Percentiles rank a stretch among this genome's conserved stretches.
phyloP scores from a whole-genome alignment of 305 asterid species.

The Fraxinus nigra region DNA sequence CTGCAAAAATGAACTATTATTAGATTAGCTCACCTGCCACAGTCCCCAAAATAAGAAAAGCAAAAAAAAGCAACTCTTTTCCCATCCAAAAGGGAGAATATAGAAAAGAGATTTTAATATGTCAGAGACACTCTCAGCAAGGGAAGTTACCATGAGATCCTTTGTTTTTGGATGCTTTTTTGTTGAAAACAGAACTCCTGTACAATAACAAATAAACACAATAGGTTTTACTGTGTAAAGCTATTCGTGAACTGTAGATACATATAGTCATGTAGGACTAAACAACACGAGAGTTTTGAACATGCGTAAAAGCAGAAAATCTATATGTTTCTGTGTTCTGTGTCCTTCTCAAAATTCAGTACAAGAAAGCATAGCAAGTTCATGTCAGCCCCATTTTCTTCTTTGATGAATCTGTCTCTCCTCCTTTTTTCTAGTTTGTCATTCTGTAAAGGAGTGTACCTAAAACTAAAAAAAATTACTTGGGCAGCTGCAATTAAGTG shows the following conservation, averaged over 20 bases:
- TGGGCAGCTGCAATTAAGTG: not conserved
- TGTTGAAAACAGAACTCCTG: constrained; percentile 86
- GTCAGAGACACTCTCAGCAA: constrained; percentile 14
- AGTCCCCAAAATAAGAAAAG: not conserved
- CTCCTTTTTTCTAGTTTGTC: not conserved
- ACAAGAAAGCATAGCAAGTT: not conserved
- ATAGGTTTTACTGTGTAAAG: constrained; percentile 28
- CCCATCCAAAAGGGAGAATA: not conserved
- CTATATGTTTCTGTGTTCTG: not conserved
- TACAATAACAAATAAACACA: constrained; percentile 15
- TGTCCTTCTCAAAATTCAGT: not conserved
- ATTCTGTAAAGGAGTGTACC: not conserved
- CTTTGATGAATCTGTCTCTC: not conserved
- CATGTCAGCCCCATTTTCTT: not conserved
- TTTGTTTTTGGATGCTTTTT: constrained; percentile 89
- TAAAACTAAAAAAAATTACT: not conserved
- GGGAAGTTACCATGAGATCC: constrained; percentile 78
- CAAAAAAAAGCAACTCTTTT: not conserved
- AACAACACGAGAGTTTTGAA: not conserved
- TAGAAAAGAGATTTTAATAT: not conserved
- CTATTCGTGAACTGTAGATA: constrained; percentile 9
- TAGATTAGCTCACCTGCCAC: constrained; percentile 4
- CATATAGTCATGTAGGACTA: constrained; percentile 3
- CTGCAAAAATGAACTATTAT: constrained; percentile 40
- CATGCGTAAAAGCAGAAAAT: not conserved